phyloP scores from a whole-genome alignment of 148 eudicot genomes.

The Chenopodium album region DNA sequence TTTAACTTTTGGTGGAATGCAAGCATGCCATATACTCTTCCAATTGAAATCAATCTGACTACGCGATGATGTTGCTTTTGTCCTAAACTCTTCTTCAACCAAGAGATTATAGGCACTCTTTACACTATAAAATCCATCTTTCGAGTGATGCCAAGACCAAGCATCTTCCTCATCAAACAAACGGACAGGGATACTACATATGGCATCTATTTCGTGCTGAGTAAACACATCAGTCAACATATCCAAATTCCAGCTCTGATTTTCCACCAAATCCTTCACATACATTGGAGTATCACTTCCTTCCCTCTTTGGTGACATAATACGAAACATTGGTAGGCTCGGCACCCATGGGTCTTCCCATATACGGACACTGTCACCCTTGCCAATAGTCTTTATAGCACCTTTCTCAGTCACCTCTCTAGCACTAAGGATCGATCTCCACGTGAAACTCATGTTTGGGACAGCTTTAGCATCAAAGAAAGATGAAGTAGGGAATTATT shows the following conservation, averaged over 20 bases:
- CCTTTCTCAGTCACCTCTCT: no score
- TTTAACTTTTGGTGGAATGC: not conserved
- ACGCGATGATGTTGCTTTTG: not conserved
- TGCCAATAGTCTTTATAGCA: no score
- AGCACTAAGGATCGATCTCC: not conserved
- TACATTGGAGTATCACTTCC: not conserved
- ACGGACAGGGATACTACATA: not conserved
- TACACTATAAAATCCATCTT: not conserved
- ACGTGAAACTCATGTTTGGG: not conserved
- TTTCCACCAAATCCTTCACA: not conserved
- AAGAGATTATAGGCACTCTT: not conserved
- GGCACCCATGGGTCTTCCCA: not conserved
- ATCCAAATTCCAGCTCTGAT: not conserved
- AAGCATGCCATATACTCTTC: not conserved
- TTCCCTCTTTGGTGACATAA: not conserved
- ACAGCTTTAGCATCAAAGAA: no score
- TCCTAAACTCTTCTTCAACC: not conserved
- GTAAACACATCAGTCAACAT: not conserved
- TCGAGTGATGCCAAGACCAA: not conserved
- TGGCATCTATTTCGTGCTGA: not conserved
- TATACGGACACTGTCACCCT: no score
- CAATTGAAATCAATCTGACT: not conserved
- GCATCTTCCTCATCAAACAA: not conserved
- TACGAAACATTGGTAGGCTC: not conserved
- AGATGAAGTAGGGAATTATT: no score